Base-by-base conservation (phyloP, 1,284 basidiomycete species). In the Cryptococcus maquisensis region DNA sequence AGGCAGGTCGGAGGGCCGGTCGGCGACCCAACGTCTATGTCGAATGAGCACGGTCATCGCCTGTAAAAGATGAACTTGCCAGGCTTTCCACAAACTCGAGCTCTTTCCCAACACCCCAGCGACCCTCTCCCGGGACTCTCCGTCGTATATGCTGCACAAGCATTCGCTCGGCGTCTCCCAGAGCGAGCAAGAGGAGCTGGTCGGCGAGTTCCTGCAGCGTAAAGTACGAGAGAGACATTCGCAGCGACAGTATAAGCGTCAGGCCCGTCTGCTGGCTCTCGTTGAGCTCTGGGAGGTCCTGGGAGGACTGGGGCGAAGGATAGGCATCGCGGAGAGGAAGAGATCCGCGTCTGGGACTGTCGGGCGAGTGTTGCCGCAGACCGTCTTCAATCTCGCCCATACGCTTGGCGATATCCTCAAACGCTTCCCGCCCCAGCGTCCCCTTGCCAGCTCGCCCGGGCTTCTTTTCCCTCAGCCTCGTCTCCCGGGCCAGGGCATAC, bases 171-270 rank as follows among this genome's bases (percentile, higher is more conserved):
- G 71, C 73, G 47, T 73, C 73, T 2, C 59, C 60, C 1, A 73
- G 55, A 0, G 67, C 56, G 35, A 74, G 56, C 24, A 57, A 37
- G 15, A 69, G 55, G 4, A 76, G 62, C 62, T 75, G 69, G 12
- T 62, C 54, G 1, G 65, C 66, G 1, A 76, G 63, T 41, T 74
- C 73, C 23, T 57, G 58, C 20, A 72, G 61, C 4, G 69, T 68
- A 45, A 76, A 73, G 53, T 75, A 75, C 16, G 71, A 73, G 50
- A 76, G 49, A 6, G 68, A 69, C 66, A 76, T 66, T n/a, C 75
- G 60, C 5, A 76, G 55, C 0, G 72, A 72, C 4, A 76, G 60
- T 5, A 74, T 57, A 8, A 76, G 60, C 0, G 71, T 66, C 18
- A 73, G 54, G 0, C 70, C 69, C 9, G 62, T 62, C 49, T 68